Evolutionary conservation across 1,139 yeast species (phyloP), one percentile per base, ranked within the genome.

Genomic region (Debaryomycetaceae sp.): DNA sequence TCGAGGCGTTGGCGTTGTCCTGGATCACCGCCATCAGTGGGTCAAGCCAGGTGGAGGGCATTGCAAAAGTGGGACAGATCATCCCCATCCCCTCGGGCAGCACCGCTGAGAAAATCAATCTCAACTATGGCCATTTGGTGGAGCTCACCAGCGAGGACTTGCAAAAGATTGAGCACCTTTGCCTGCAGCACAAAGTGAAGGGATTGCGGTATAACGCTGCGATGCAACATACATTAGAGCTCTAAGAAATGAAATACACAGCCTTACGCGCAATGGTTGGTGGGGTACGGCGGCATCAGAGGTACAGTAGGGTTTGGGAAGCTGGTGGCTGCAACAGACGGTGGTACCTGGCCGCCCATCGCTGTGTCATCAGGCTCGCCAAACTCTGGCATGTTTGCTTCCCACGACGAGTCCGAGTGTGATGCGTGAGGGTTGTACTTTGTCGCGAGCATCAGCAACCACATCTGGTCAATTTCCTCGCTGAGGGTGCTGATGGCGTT

Each of bases 11-110:
- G 36, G 82, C 95, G 0, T 59, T 86, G 23, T 78, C 84, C 4
- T 86, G 94, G 93, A 57, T 84, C 39, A 48, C 65, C 39, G 58
- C 61, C 11, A 42, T 61, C 17, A 55, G 65, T 0, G 56, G 50
- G 5, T 41, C 46, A 6, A 37, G 44, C 27, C 47, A 55, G 28
- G 59, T 44, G 34, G 38, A 42, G 28, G 71, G 61, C 42, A 62
- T 47, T 29, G 51, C 46, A 45, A 63, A 53, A 28, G 72, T 70
- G 37, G 74, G 86, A 11, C 65, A 62, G 34, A 66, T 84, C 30
- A 55, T 86, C 27, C 94, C 95, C 25, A 83, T 85, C 49, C 95
- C 95, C 16, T 80, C 88, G 33, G 78, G 84, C 7, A 69, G 86
- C 5, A 71, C 78, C 16, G 58, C 60, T 7, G 65, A 55, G 11